Percentiles rank a stretch among this genome's conserved stretches.
phyloP scores from a whole-genome alignment of 352 stramenopile species.

The Phytophthora cryptogea region DNA sequence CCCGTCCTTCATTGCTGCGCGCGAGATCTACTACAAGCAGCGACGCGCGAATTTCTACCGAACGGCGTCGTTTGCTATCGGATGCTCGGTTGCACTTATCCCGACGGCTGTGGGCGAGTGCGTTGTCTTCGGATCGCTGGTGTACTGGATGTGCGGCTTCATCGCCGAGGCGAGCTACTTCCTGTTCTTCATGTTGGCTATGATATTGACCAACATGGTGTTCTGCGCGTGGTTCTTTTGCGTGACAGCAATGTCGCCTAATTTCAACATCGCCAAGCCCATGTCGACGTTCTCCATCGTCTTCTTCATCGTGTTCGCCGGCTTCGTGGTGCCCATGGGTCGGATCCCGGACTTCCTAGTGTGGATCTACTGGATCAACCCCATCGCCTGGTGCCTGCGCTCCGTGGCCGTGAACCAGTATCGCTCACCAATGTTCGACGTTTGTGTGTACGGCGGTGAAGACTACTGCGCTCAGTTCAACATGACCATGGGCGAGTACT shows the following conservation, averaged over 20 bases:
- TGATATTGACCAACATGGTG: constrained; percentile 20
- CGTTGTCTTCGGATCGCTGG: constrained; percentile 64
- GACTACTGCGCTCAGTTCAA: constrained; percentile 34
- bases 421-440: constrained; percentile 28
- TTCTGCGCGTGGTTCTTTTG: constrained; percentile 29
- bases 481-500: constrained; percentile 40
- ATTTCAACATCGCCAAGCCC: constrained; percentile 28
- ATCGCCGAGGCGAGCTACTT: constrained; percentile 14
- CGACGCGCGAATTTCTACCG: constrained; percentile 64
- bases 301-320: constrained; percentile 47
- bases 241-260: constrained; percentile 29
- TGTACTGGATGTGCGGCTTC: constrained; percentile 85
- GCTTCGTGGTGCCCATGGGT: constrained; percentile 40
- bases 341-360: constrained; percentile 42
- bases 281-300: constrained; percentile 34
- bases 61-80: constrained; percentile 59
- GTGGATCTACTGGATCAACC: constrained; percentile 72
- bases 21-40: constrained; percentile 74
- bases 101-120: constrained; percentile 45
- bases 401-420: constrained; percentile 45
- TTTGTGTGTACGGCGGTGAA: constrained; percentile 29
- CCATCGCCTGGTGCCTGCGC: constrained; percentile 46
- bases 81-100: constrained; percentile 14
- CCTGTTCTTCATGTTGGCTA: constrained; percentile 21
- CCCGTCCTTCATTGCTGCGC: constrained; percentile 57